Base-by-base conservation (phyloP, 2,329 filamentous ascomycete genomes). In the Xylariaceae sp. region DNA sequence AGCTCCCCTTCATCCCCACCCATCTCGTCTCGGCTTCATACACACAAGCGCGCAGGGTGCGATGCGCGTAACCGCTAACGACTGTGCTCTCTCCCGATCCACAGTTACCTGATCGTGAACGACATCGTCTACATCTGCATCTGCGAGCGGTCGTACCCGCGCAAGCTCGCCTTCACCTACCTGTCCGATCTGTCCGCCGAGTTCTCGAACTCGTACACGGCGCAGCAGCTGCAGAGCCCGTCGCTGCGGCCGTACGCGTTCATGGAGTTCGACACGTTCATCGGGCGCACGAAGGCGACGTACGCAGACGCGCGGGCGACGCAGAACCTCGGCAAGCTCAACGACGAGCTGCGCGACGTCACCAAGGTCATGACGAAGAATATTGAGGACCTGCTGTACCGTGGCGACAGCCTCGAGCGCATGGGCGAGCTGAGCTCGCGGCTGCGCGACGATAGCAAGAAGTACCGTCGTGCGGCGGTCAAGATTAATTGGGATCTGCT, bases 321-420 rank as follows among this genome's bases (percentile, higher is more conserved):
- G 11, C 89, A 92, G 76, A 97, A 97, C 76, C 84, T 99, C 59
- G 91, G 95, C 75, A 92, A 93, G 77, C 81, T 99, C 66, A 97
- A 99, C 72, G 91, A 97, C 72, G 95, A 99, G 81, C 84, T 99
- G 66, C 88, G 92, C 74, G 94, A 97, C 76, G 95, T 99, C 57
- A 97, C 94, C 1, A 92, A 97, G 78, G 92, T 99, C 72, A 99
- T 99, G 95, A 97, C 92, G 58, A 97, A 97, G 84, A 99, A 99
- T 75, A 97, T 99, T 68, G 94, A 99, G 80, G 94, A 99, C 74
- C 78, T 99, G 71, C 79, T 99, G 56, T 99, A 99, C 74, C 82
- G 95, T 63, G 94, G 94, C 34, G 94, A 99, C 74, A 94, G 88
- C 70, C 77, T 99, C 67, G 94, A 99, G 77, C 85, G 92, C 70